Percentiles rank a stretch among this genome's conserved stretches.
Evolutionary conservation across 805 yeast genomes (phyloP).

Genomic region (Crinitomyces ghanaensis): DNA sequence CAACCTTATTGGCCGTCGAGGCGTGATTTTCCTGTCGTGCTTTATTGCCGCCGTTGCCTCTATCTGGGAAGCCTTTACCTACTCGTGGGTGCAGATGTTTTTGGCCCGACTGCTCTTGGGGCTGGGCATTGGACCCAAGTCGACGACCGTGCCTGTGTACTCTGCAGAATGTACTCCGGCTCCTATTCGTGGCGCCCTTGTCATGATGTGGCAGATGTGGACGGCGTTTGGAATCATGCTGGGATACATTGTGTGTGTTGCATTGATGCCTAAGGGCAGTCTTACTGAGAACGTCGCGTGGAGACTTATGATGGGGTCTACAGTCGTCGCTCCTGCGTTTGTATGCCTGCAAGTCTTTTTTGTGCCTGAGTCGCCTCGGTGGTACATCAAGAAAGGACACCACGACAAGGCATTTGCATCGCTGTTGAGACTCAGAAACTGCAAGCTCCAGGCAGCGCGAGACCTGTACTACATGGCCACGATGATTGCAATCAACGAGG

Average conservation of each 20-base stretch:
- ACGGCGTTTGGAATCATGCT: slow-evolving; percentile 66
- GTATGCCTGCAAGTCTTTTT: slow-evolving; percentile 41
- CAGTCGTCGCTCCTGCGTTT: slow-evolving; percentile 46
- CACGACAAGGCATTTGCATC: slow-evolving; percentile 41
- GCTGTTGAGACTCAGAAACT: slow-evolving; percentile 35
- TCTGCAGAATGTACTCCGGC: slow-evolving; percentile 54
- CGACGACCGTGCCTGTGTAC: slow-evolving; percentile 58
- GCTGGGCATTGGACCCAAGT: slow-evolving; percentile 54
- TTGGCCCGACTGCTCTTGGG: slow-evolving; percentile 51
- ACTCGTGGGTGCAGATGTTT: slow-evolving; percentile 49
- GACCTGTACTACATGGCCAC: slow-evolving; percentile 51
- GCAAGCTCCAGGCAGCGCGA: slow-evolving; percentile 47
- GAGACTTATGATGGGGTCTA: slow-evolving; percentile 59
- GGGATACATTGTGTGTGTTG: slow-evolving; percentile 50
- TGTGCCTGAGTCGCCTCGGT: slow-evolving; percentile 62
- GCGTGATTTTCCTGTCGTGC: slow-evolving; percentile 48
- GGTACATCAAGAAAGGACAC: slow-evolving; percentile 46
- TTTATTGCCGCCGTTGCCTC: slow-evolving; percentile 47
- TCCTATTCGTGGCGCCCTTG: slow-evolving; percentile 49
- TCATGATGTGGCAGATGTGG: slow-evolving; percentile 65
- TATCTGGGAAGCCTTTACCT: slow-evolving; percentile 52
- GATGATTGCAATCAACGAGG: slow-evolving; percentile 33
- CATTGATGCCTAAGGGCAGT: slow-evolving; percentile 35
- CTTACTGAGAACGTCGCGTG: slow-evolving; percentile 34
- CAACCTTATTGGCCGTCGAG: slow-evolving; percentile 43